Conservation (phyloP, 192 early-diverging fungal species). For the Gaertneriomyces sp. region DNA sequence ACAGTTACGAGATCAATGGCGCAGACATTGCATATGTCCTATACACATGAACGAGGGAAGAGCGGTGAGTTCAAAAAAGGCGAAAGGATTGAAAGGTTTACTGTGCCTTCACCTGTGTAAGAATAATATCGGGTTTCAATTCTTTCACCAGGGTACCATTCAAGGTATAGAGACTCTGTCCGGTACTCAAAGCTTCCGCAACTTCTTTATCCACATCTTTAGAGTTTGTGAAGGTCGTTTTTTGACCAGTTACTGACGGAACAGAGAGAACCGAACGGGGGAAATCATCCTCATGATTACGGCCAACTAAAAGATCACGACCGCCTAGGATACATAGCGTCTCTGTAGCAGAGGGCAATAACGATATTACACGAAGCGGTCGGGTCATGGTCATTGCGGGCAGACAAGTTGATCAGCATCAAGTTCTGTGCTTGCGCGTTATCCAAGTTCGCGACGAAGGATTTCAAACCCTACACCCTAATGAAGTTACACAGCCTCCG, state of each 20-base stretch:
- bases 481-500: too few species aligned
- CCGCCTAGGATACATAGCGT: slow-evolving; percentile 41
- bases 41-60: slow-evolving; percentile 6
- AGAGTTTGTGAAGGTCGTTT: slow-evolving; percentile 46
- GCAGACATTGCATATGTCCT: slow-evolving; percentile 49
- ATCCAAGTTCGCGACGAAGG: too few species aligned
- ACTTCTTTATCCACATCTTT: slow-evolving; percentile 49
- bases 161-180: slow-evolving; percentile 49
- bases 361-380: neutral
- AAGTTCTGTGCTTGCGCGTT: too few species aligned
- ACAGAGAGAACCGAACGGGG: slow-evolving; percentile 36
- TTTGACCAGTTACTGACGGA: slow-evolving; percentile 47
- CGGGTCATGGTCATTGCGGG: neutral
- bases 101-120: slow-evolving; percentile 40
- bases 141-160: slow-evolving; percentile 33
- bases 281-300: slow-evolving; percentile 48
- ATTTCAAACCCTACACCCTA: too few species aligned
- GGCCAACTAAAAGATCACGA: slow-evolving; percentile 37
- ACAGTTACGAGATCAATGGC: slow-evolving; percentile 51
- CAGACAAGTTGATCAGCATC: neutral
- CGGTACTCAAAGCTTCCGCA: slow-evolving; percentile 30
- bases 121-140: slow-evolving; percentile 44
- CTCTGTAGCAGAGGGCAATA: slow-evolving; percentile 48
- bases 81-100: too few species aligned
- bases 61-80: neutral